Conservation (phyloP, 1,284 basidiomycete species). For the Fomitopsis betulina region DNA sequence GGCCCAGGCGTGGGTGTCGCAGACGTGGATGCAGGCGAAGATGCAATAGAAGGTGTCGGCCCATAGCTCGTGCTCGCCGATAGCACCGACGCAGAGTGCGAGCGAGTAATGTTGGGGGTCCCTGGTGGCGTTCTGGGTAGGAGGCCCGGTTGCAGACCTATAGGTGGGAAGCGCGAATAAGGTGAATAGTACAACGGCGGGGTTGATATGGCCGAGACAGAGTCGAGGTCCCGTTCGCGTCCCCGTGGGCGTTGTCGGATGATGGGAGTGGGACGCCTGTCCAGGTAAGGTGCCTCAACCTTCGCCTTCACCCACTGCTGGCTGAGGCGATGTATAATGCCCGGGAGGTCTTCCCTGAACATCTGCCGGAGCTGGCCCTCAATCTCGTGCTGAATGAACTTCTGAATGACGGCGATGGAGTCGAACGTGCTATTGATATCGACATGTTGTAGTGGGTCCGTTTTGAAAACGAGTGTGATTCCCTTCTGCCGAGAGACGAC, state of each 20-base stretch:
- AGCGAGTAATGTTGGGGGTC: constrained; percentile 12
- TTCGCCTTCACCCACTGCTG: constrained; percentile 93
- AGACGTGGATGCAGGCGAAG: constrained; percentile 10
- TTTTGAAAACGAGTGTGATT: constrained; percentile 99
- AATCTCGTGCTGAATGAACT: constrained; percentile 95
- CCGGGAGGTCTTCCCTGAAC: constrained; percentile 96
- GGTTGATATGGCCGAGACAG: constrained; percentile 27
- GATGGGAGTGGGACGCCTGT: constrained; percentile 39
- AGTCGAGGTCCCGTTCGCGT: constrained; percentile 17
- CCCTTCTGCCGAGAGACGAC: constrained; percentile 97
- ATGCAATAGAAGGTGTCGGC: constrained; percentile 15
- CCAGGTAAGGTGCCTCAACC: constrained; percentile 74
- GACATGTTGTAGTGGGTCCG: constrained; percentile 96
- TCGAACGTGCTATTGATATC: constrained; percentile 98
- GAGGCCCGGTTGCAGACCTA: constrained; percentile 18
- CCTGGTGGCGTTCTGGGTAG: constrained; percentile 17
- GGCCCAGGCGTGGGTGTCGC: constrained; percentile 14
- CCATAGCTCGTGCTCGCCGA: constrained; percentile 22
- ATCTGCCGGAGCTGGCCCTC: constrained; percentile 96
- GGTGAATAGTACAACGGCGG: constrained; percentile 13
- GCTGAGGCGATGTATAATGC: constrained; percentile 94
- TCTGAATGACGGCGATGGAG: constrained; percentile 95
- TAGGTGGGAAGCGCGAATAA: constrained; percentile 16
- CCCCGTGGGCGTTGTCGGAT: constrained; percentile 21
- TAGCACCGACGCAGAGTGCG: constrained; percentile 21